Percentiles rank a stretch among this genome's conserved stretches.
Conservation (phyloP, 2,329 filamentous ascomycete genomes). For the Zymoseptoria ardabiliae region DNA sequence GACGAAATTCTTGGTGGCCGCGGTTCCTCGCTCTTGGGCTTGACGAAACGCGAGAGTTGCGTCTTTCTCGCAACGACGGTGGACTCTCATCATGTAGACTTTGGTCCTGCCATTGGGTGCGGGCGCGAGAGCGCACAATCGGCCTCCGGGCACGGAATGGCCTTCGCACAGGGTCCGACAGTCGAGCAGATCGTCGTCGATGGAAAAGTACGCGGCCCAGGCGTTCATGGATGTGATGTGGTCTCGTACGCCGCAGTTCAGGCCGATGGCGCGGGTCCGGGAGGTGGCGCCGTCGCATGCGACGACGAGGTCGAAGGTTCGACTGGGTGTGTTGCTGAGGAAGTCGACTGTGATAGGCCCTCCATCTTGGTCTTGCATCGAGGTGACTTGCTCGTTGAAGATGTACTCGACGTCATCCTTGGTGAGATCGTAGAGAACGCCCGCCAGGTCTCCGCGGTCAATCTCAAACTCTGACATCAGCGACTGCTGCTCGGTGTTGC, state of each 20-base stretch:
- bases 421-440: conserved; percentile 31
- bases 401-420: conserved; percentile 34
- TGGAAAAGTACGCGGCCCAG: conserved; percentile 40
- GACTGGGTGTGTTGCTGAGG: conserved; percentile 29
- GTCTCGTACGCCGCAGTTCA: conserved; percentile 35
- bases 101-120: conserved; percentile 30
- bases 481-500: conserved; percentile 28
- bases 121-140: conserved; percentile 31
- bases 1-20: conserved; percentile 30
- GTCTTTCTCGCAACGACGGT: conserved; percentile 25
- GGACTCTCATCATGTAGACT: conserved; percentile 32
- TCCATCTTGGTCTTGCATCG: conserved; percentile 28
- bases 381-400: conserved; percentile 33
- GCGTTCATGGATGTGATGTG: conserved; percentile 32
- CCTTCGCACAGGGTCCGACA: conserved; percentile 33
- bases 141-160: conserved; percentile 35
- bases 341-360: conserved; percentile 37
- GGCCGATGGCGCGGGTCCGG: conserved; percentile 39
- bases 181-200: conserved; percentile 33
- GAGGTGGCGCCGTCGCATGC: conserved; percentile 44
- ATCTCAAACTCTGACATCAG: conserved; percentile 34
- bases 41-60: conserved; percentile 33
- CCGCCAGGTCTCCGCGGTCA: conserved; percentile 29
- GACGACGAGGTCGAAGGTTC: conserved; percentile 43
- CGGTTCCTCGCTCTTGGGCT: conserved; percentile 32